phyloP scores from a whole-genome alignment of 345 rosid species.

The Eucalyptus erythrocorys region DNA sequence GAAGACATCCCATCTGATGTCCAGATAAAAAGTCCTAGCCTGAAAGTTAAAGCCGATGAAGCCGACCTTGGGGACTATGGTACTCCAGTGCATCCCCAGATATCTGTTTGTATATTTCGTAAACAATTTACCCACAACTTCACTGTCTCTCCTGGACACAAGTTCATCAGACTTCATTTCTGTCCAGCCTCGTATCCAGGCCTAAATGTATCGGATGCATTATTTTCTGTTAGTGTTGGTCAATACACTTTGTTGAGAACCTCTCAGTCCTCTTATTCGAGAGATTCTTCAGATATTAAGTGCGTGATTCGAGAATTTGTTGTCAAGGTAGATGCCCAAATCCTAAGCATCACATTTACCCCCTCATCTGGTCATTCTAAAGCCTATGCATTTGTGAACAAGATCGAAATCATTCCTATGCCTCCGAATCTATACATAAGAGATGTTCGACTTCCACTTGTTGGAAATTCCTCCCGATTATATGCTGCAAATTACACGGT shows the following conservation, averaged over 20 bases:
- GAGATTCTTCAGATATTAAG: background rate
- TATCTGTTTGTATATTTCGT: background rate
- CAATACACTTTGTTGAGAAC: slow-evolving; percentile 1
- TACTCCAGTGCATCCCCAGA: background rate
- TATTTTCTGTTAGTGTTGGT: background rate
- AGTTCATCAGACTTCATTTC: slow-evolving; percentile 10
- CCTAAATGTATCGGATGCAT: background rate
- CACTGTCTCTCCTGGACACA: slow-evolving; percentile 1
- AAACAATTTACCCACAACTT: slow-evolving; percentile 3
- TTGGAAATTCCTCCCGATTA: background rate
- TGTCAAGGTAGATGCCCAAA: background rate
- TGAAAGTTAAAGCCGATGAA: background rate
- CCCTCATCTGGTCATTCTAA: background rate
- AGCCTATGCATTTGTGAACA: background rate
- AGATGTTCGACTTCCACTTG: background rate
- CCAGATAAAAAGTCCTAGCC: background rate
- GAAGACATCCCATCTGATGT: background rate
- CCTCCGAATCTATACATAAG: slow-evolving; percentile 1
- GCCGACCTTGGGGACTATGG: background rate
- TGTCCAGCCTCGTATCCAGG: background rate
- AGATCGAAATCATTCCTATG: slow-evolving; percentile 7
- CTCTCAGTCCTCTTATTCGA: background rate
- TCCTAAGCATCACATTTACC: background rate
- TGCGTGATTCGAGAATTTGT: slow-evolving; percentile 3
- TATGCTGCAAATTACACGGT: background rate